Conservation (phyloP, 1,284 basidiomycete species). For the Bjerkandera adusta region DNA sequence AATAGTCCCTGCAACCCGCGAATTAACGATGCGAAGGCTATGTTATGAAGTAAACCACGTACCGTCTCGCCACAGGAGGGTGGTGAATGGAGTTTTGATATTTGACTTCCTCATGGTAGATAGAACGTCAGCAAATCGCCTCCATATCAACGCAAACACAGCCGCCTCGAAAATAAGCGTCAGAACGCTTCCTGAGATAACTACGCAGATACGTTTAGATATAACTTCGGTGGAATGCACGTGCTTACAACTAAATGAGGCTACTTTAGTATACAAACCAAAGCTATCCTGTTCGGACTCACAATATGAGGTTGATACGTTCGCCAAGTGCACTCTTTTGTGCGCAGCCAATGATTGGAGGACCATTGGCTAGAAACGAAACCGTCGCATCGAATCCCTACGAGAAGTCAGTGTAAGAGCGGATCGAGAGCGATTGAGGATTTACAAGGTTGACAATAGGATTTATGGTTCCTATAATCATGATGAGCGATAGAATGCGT, state of each 20-base stretch:
- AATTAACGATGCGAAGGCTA: background rate
- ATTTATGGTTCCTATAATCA: conserved; percentile 14
- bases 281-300: background rate
- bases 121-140: conserved; percentile 4
- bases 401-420: background rate
- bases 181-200: conserved; percentile 10
- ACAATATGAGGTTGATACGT: conserved; percentile 9
- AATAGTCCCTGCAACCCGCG: conserved; percentile 7
- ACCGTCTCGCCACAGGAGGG: conserved; percentile 8
- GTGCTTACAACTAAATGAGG: background rate
- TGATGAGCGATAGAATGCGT: conserved; percentile 10
- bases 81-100: background rate
- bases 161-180: conserved; percentile 10
- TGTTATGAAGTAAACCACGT: too few species aligned
- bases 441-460: conserved; percentile 19
- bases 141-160: conserved; percentile 12
- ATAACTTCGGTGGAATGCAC: background rate
- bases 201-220: background rate
- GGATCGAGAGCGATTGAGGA: background rate
- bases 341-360: conserved; percentile 12
- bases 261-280: background rate
- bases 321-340: conserved; percentile 6
- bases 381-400: conserved; percentile 10
- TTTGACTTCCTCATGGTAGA: conserved; percentile 2
- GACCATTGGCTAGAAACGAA: conserved; percentile 7